Base-by-base conservation (phyloP, 2,329 filamentous ascomycete genomes). In the Hypoxylon sp. region DNA sequence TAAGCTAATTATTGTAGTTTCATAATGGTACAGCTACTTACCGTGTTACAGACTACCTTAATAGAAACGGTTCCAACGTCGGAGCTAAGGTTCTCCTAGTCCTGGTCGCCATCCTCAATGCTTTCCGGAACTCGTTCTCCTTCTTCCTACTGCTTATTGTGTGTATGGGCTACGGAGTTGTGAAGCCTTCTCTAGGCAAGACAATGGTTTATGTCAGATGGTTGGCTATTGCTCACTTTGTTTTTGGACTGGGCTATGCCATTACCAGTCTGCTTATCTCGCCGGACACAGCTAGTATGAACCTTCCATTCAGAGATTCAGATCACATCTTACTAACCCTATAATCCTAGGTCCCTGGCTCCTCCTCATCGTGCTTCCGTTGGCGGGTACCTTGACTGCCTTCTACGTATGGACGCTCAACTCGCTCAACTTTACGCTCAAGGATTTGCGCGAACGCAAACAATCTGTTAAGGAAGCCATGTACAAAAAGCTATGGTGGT, bases 401-500 rank as follows among this genome's bases (percentile, higher is more conserved):
- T 99, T 99, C 81, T 99, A 99, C 81, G 93, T 99, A 68, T 99
- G 96, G 96, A 99, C 96, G 0, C 86, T 99, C 72, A 98, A 98
- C 83, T 97, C 95, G 22, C 87, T 99, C 64, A 97, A 95, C 80
- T 86, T 91, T 64, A 99, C 96, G 0, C 95, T 98, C 84, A 98
- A 98, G 82, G 95, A 98, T 76, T 87, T 99, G n/a, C 88, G 92
- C 61, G 93, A 97, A 77, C 91, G 96, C 72, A 98, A 97, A 82
- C 96, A 99, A 82, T 91, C 92, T 75, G 91, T 92, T 75, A 99
- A 99, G 80, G 94, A 95, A 53, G 82, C 89, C 81, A 99, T 99
- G 97, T 99, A 98, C 83, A 95, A 92, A 83, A 97, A 97, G 80
- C 89, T 99, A 13, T 99, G 97, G 95, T 99, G 95, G 95, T 95